Conservation (phyloP, 352 stramenopile species). For the Globisporangium parvum region DNA sequence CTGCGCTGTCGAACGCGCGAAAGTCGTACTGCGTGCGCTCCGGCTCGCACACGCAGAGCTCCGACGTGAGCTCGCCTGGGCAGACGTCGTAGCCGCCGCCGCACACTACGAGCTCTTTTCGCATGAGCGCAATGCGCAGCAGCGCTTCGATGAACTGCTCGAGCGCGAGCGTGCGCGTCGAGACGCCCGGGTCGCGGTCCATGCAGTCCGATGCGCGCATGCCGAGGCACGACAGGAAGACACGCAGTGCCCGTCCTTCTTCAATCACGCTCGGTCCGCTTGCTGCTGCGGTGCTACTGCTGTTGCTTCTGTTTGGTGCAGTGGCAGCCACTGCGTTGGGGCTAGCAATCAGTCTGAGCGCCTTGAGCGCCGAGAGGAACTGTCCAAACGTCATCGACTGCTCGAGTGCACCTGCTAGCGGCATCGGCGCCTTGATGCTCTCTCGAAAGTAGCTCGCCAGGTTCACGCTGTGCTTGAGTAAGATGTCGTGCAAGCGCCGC, state of each 20-base stretch:
- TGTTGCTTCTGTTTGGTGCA: neutral
- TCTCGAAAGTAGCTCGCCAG: constrained; percentile 43
- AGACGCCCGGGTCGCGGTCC: constrained; percentile 7
- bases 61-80: constrained; percentile 36
- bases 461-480: constrained; percentile 25
- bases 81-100: constrained; percentile 49
- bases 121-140: constrained; percentile 37
- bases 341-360: constrained; percentile 22
- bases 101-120: constrained; percentile 44
- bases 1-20: constrained; percentile 32
- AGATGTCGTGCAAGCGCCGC: constrained; percentile 19
- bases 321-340: neutral
- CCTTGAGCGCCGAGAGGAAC: constrained; percentile 24
- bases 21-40: constrained; percentile 28
- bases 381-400: constrained; percentile 20
- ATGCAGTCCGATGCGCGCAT: constrained; percentile 17
- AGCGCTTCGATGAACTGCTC: constrained; percentile 50
- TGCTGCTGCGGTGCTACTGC: neutral
- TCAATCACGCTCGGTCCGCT: constrained; percentile 23
- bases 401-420: neutral
- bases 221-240: constrained; percentile 56
- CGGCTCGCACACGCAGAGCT: constrained; percentile 30
- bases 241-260: constrained; percentile 39
- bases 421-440: constrained; percentile 6
- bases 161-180: constrained; percentile 15